phyloP scores from a whole-genome alignment of 2,329 filamentous ascomycete genomes.

The Zalaria sp. region DNA sequence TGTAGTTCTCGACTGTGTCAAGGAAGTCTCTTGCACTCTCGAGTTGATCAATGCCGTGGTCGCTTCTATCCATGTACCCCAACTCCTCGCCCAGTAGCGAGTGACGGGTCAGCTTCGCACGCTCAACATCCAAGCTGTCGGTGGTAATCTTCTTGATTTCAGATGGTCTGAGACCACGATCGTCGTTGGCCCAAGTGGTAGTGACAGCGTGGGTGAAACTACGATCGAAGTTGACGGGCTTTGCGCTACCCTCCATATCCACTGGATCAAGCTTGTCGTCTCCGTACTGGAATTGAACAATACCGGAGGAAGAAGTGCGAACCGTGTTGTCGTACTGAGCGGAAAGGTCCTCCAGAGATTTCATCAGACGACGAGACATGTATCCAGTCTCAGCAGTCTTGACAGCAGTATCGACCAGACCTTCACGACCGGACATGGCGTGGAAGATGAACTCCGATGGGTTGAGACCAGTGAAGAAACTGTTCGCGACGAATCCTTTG shows the following conservation, averaged over 20 bases:
- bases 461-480: constrained; percentile 83
- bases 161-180: constrained; percentile 56
- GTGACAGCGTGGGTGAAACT: constrained; percentile 72
- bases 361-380: constrained; percentile 97
- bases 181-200: constrained; percentile 66
- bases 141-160: constrained; percentile 60
- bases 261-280: constrained; percentile 91
- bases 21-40: constrained; percentile 78
- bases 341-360: constrained; percentile 88
- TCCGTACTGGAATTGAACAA: constrained; percentile 96
- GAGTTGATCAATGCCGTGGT: constrained; percentile 38
- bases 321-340: constrained; percentile 92
- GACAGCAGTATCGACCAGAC: constrained; percentile 94
- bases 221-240: constrained; percentile 81
- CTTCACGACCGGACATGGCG: constrained; percentile 95
- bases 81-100: constrained; percentile 48
- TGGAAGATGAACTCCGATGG: constrained; percentile 96
- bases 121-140: constrained; percentile 52
- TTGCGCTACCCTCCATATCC: constrained; percentile 91
- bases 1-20: constrained; percentile 59
- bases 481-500: constrained; percentile 94
- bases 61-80: constrained; percentile 54
- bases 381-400: constrained; percentile 98
- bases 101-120: constrained; percentile 47
- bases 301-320: constrained; percentile 70